Percentiles rank a stretch among this genome's conserved stretches.
These are phyloP conservation scores for barley (Hordeum vulgare) DNA, from an alignment of 176 grass and related monocot genomes.

Conservation along the genomic window MorexV3_pseudomolecules_assembly NC_058520.1:607501130-607501629, in stretches of 20 bases:
- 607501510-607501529: not conserved
- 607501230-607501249: not conserved
- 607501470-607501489: too few species aligned
- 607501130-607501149: not conserved
- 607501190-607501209: too few species aligned
- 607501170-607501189: too few species aligned
- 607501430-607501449: too few species aligned
- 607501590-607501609: conserved; percentile 5
- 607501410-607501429: too few species aligned
- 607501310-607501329: not conserved
- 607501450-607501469: too few species aligned
- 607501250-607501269: not conserved
- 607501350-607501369: too few species aligned
- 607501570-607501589: conserved; percentile 61
- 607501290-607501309: not conserved
- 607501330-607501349: too few species aligned
- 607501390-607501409: too few species aligned
- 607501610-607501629: not conserved
- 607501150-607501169: not conserved
- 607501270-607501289: not conserved
- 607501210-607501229: not conserved
- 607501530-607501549: not conserved
- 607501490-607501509: too few species aligned
- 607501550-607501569: conserved; percentile 5
- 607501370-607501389: too few species aligned